A percentile compares a stretch with the other conserved stretches of the same genome.
These are phyloP conservation scores for Botrytis byssoidea DNA, from an alignment of 2,329 filamentous ascomycete genomes.

Conservation along the genomic window DNA sequence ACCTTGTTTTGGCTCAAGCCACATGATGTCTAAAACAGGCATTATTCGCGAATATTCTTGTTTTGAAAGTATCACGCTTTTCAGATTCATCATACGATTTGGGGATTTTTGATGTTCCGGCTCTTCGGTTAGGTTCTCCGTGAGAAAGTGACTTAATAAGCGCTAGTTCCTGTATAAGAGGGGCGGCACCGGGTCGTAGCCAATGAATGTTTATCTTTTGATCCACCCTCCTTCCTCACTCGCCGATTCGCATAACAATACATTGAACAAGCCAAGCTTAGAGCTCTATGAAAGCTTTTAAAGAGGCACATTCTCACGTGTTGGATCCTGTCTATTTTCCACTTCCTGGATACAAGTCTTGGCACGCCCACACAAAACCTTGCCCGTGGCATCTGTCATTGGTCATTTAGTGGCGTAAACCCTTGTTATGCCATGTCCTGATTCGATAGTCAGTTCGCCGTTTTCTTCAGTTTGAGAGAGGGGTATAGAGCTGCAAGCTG, in stretches of 20 bases:
- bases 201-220: slow-evolving; percentile 2
- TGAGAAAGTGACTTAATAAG: slow-evolving; percentile 15
- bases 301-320: slow-evolving; percentile 17
- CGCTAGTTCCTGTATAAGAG: slow-evolving; percentile 14
- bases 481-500: background rate
- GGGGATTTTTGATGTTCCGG: slow-evolving; percentile 17
- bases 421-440: background rate
- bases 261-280: background rate
- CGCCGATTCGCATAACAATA: slow-evolving; percentile 4
- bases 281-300: background rate
- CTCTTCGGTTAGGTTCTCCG: slow-evolving; percentile 21
- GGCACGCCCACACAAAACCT: background rate
- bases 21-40: slow-evolving; percentile 3
- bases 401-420: slow-evolving; percentile 13
- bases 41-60: slow-evolving; percentile 19
- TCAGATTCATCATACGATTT: background rate
- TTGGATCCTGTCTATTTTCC: background rate
- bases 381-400: slow-evolving; percentile 17
- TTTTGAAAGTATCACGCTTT: slow-evolving; percentile 7
- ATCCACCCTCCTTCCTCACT: background rate
- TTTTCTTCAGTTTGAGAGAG: slow-evolving; percentile 11
- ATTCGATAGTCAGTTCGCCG: slow-evolving; percentile 15
- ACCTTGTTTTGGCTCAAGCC: slow-evolving; percentile 17
- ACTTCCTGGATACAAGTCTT: slow-evolving; percentile 2
- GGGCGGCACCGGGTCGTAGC: background rate